phyloP scores from a whole-genome alignment of 768 basidiomycete species.

The Paxillus involutus region DNA sequence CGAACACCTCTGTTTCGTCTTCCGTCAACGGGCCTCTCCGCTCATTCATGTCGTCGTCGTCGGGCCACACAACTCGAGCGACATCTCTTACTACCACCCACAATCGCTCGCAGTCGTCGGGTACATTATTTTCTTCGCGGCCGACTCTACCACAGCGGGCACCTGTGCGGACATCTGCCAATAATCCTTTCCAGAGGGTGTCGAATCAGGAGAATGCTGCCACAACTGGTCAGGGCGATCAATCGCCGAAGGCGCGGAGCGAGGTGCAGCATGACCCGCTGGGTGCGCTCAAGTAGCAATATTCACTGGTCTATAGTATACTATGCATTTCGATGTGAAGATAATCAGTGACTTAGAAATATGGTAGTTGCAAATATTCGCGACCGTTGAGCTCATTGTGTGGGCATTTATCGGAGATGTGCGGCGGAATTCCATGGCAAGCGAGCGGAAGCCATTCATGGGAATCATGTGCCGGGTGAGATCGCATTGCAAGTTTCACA shows the following conservation, averaged over 20 bases:
- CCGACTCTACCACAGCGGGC: conserved; percentile 13
- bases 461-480: conserved; percentile 21
- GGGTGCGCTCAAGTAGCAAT: conserved; percentile 26
- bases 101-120: conserved; percentile 17
- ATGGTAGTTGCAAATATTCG: too few relatives aligned
- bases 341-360: too few relatives aligned
- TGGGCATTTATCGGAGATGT: background rate
- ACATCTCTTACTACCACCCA: conserved; percentile 7
- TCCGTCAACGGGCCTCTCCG: conserved; percentile 23
- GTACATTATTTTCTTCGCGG: conserved; percentile 9
- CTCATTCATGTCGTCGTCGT: conserved; percentile 15
- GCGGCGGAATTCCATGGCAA: background rate
- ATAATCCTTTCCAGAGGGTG: conserved; percentile 30
- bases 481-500: conserved; percentile 12
- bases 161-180: conserved; percentile 26
- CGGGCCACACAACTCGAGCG: conserved; percentile 6
- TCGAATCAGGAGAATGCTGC: conserved; percentile 7
- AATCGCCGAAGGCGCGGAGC: conserved; percentile 9
- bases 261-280: conserved; percentile 29
- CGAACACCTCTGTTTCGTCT: conserved; percentile 9
- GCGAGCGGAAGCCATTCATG: conserved; percentile 7
- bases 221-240: conserved; percentile 1
- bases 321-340: too few relatives aligned
- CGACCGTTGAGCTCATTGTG: too few relatives aligned
- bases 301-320: too few relatives aligned